Conservation (phyloP, 345 rosid species). For the Syzygium grande region DNA sequence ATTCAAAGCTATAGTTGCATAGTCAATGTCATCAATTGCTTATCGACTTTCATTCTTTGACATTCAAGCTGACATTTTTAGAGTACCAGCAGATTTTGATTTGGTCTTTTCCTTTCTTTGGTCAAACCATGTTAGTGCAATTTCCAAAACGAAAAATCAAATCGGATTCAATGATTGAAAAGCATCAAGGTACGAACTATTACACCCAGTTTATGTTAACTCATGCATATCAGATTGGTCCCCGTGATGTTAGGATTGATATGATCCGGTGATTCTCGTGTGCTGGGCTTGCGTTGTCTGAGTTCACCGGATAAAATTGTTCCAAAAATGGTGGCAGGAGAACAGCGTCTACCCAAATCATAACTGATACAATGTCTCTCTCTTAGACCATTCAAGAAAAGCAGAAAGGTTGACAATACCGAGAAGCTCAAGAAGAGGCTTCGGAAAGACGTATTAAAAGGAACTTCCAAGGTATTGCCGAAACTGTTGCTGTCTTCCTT, state of each 20-base stretch:
- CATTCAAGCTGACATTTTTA: not conserved
- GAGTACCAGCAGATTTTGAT: not conserved
- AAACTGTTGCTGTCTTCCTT: too few relatives aligned
- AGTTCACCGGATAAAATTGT: not conserved
- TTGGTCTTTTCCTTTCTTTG: not conserved
- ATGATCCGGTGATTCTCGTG: not conserved
- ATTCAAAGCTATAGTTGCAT: not conserved
- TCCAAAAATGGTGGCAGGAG: not conserved
- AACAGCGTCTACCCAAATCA: not conserved
- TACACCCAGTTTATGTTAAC: not conserved
- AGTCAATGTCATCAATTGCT: not conserved
- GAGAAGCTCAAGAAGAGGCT: not conserved
- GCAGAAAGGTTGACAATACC: not conserved
- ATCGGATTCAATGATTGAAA: not conserved
- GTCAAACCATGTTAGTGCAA: not conserved
- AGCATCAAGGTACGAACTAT: not conserved
- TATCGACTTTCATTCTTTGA: not conserved
- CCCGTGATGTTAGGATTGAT: not conserved
- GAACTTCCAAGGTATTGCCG: too few relatives aligned
- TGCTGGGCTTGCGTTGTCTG: not conserved
- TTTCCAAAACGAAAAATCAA: not conserved
- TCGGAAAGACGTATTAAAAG: too few relatives aligned
- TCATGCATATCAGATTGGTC: not conserved
- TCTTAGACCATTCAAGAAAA: not conserved
- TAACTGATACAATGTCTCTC: not conserved